Base-by-base conservation (phyloP, 1,284 basidiomycete species). In the Mycocalia duriaeana region DNA sequence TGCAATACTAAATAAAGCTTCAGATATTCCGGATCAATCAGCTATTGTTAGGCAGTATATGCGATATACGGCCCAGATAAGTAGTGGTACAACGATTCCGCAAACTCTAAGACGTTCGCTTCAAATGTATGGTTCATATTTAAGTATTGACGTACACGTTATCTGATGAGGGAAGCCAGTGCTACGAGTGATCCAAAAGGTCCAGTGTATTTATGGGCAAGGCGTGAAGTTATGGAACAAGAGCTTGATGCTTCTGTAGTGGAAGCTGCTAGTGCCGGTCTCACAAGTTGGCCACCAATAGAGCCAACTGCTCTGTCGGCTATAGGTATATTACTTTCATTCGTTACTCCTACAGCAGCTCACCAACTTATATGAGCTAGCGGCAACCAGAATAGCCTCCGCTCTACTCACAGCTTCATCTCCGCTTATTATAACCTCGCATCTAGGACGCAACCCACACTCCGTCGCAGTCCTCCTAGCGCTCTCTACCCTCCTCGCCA, bases 171-270 rank as follows among this genome's bases (percentile, higher is more conserved):
- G n/a, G n/a, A n/a, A n/a, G n/a, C 3, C 35, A 84, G 82, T 52
- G 81, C 84, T 3, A 77, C 63, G 24, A 84, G 80, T 49, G 75
- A 81, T 25, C 85, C 85, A 0, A 77, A 76, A 58, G 85, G 85
- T 0, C 85, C 85, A 0, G 82, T 85, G 0, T 87, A 87, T 59
- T 68, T 87, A 4, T 86, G 82, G 80, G 82, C 74, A n/a, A 72
- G 82, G 19, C 71, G 85, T 18, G 85, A 88, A 58, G 71, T 74
- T 1, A 80, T 82, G 70, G 83, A 88, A 57, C 75, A 85, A 60
- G 77, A 82, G 53, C 58, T 86, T 1, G 69, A 75, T 25, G 51
- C 62, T 16, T 58, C 64, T 5, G 47, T 65, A 9, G 53, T 73
- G 14, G 34, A 61, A 45, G 39, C 54, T 3, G 46, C 60, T 2